A percentile compares a stretch with the other conserved stretches of the same genome.
Conservation (phyloP, 352 stramenopile genomes). For the Phytopythium vexans region DNA sequence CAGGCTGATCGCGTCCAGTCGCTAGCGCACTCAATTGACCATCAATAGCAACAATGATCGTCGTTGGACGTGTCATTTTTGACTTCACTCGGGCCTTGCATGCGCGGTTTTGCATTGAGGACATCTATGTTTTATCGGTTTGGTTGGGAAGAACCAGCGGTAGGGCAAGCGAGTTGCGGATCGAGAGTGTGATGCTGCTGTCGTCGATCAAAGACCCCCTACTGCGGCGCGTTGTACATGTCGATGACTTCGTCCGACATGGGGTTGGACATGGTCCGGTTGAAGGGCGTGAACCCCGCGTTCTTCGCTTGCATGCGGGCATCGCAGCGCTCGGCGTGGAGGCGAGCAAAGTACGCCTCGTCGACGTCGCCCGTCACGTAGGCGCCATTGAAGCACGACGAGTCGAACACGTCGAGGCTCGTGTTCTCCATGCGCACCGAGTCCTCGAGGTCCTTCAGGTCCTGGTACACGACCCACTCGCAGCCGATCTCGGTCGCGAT, state of each 20-base stretch:
- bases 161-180: neutral
- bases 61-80: too few relatives aligned
- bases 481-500: slow-evolving; percentile 93
- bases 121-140: too few relatives aligned
- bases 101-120: too few relatives aligned
- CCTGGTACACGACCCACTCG: slow-evolving; percentile 95
- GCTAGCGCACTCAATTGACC: too few relatives aligned
- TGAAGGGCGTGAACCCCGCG: slow-evolving; percentile 70
- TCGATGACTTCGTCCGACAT: slow-evolving; percentile 84
- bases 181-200: neutral
- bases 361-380: slow-evolving; percentile 96
- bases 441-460: slow-evolving; percentile 92
- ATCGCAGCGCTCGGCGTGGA: slow-evolving; percentile 78
- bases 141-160: too few relatives aligned
- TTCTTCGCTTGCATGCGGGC: slow-evolving; percentile 86
- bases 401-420: slow-evolving; percentile 88
- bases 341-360: slow-evolving; percentile 79
- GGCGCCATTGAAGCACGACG: slow-evolving; percentile 95
- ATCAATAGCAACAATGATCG: too few relatives aligned
- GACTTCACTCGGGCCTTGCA: too few relatives aligned
- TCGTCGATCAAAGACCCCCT: slow-evolving; percentile 13
- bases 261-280: slow-evolving; percentile 71
- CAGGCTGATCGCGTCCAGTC: too few relatives aligned
- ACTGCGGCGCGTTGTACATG: slow-evolving; percentile 88
- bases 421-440: slow-evolving; percentile 75